Evolutionary conservation across 202 grass and related monocot species (phyloP).

Genomic region (Digitaria exilis): DNA sequence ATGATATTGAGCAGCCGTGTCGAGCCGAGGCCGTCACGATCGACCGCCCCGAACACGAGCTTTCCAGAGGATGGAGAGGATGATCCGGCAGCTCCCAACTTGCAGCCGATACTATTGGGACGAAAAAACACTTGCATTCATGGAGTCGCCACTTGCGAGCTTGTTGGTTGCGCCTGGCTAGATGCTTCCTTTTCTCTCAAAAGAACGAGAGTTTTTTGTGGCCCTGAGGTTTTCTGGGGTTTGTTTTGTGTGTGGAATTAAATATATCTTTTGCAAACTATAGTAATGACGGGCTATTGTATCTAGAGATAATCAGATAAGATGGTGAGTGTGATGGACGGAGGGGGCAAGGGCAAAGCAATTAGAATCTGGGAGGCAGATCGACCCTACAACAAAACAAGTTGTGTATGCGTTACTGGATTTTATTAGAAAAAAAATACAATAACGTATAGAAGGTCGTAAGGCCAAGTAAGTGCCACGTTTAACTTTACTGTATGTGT

Average conservation of each 20-base stretch:
- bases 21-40: neutral
- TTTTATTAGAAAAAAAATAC: neutral
- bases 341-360: neutral
- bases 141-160: neutral
- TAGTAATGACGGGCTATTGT: neutral
- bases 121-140: constrained; percentile 3
- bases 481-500: neutral
- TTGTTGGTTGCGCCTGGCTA: neutral
- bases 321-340: neutral
- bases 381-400: neutral
- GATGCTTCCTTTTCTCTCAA: neutral
- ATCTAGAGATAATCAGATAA: neutral
- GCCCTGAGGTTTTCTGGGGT: neutral
- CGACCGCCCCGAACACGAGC: neutral
- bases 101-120: neutral
- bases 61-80: neutral
- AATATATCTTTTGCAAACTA: neutral
- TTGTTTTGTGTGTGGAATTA: neutral
- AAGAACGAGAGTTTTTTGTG: constrained; percentile 4
- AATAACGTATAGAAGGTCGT: neutral
- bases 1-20: neutral
- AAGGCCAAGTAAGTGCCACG: neutral
- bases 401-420: neutral
- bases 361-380: neutral
- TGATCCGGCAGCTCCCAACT: neutral